phyloP scores from a whole-genome alignment of 2,329 filamentous ascomycete species.

The Aspergillus awamori region DNA sequence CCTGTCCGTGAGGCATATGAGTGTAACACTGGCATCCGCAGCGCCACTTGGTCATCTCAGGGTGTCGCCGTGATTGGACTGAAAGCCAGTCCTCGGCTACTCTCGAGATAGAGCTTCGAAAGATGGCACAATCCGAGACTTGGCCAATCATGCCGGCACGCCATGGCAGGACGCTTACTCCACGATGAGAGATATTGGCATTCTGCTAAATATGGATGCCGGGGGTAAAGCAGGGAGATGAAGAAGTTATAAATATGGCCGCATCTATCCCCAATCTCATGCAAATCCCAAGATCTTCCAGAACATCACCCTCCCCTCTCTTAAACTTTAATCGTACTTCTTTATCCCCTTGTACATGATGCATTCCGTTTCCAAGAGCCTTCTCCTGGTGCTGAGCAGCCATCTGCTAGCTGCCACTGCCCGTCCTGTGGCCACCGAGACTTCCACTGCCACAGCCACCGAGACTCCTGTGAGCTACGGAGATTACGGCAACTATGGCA shows the following conservation, averaged over 20 bases:
- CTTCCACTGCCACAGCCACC: conserved; percentile 5
- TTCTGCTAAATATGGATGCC: neutral
- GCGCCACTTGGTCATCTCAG: neutral
- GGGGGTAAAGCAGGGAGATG: neutral
- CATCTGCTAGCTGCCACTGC: conserved; percentile 17
- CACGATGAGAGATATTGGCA: neutral
- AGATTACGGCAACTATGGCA: conserved; percentile 23
- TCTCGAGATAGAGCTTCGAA: neutral
- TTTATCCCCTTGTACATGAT: neutral
- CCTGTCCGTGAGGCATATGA: neutral
- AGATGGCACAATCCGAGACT: conserved; percentile 12
- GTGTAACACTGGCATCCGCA: neutral
- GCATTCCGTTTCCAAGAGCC: conserved; percentile 6
- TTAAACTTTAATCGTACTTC: neutral
- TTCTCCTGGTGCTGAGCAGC: conserved; percentile 17
- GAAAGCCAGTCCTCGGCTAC: neutral
- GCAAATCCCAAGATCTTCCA: conserved; percentile 1
- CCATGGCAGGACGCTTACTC: neutral
- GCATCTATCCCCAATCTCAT: neutral
- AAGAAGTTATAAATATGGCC: conserved; percentile 8
- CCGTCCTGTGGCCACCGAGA: conserved; percentile 9
- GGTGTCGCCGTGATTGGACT: conserved; percentile 2
- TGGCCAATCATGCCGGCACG: conserved; percentile 5
- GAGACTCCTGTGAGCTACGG: conserved; percentile 8
- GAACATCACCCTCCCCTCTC: neutral